Evolutionary conservation across 2,329 filamentous ascomycete species (phyloP).

Genomic region (Fusarium tanahbumbuense): DNA sequence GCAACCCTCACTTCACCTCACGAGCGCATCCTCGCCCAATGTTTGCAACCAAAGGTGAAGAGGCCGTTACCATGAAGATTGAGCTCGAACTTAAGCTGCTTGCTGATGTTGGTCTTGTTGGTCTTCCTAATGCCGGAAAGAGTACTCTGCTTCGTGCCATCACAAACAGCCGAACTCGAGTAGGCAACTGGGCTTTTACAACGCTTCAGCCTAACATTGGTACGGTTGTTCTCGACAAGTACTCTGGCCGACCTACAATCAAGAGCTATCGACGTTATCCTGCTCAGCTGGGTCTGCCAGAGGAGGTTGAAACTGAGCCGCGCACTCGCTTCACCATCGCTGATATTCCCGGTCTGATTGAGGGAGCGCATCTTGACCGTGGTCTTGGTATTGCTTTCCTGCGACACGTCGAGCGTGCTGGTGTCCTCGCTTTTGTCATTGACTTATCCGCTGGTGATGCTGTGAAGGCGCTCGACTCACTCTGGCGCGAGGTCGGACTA

Average conservation of each 20-base stretch:
- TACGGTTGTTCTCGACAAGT: constrained; percentile 90
- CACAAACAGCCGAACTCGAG: constrained; percentile 86
- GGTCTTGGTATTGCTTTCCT: constrained; percentile 93
- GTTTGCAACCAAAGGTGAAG: constrained; percentile 88
- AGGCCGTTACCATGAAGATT: constrained; percentile 80
- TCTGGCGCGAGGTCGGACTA: constrained; percentile 91
- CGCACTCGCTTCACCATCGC: constrained; percentile 91
- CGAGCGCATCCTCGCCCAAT: constrained; percentile 80
- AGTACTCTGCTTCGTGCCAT: constrained; percentile 89
- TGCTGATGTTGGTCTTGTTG: constrained; percentile 93
- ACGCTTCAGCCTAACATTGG: constrained; percentile 95
- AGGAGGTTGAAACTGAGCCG: constrained; percentile 61
- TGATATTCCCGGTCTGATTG: constrained; percentile 93
- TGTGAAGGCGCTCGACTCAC: constrained; percentile 78
- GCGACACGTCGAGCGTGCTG: constrained; percentile 92
- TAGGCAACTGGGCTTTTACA: constrained; percentile 97
- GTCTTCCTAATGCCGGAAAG: constrained; percentile 95
- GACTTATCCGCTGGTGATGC: constrained; percentile 86
- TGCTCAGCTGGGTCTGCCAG: constrained; percentile 53
- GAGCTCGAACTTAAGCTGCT: constrained; percentile 94
- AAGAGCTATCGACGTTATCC: constrained; percentile 52
- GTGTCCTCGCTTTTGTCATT: constrained; percentile 92
- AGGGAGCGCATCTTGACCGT: constrained; percentile 90
- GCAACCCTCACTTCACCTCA: constrained; percentile 92
- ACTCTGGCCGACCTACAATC: constrained; percentile 77